Conservation (phyloP, 2,329 filamentous ascomycete genomes). For the Grosmannia clavigera region DNA sequence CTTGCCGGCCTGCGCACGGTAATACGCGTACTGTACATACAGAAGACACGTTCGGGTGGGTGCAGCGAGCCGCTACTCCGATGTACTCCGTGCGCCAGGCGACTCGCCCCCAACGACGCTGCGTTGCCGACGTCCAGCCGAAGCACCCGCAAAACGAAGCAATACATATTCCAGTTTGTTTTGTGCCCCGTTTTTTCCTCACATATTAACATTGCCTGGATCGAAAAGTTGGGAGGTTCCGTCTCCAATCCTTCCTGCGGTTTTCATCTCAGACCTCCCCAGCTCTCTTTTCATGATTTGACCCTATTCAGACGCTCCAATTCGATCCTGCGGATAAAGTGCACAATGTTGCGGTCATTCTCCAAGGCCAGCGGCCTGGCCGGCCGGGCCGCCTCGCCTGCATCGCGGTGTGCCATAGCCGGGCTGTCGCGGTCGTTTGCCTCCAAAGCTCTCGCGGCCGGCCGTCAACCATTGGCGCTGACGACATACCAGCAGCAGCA, state of each 20-base stretch:
- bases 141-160: background rate
- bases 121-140: slow-evolving; percentile 2
- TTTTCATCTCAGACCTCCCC: background rate
- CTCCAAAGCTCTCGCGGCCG: slow-evolving; percentile 22
- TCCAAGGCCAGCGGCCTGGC: slow-evolving; percentile 10
- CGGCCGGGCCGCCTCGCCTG: slow-evolving; percentile 4
- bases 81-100: background rate
- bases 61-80: background rate
- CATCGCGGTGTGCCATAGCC: slow-evolving; percentile 3
- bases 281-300: background rate
- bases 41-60: too few relatives aligned
- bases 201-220: background rate
- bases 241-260: background rate
- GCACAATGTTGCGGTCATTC: slow-evolving; percentile 11
- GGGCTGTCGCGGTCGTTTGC: slow-evolving; percentile 3
- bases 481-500: slow-evolving; percentile 33
- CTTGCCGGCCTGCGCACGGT: too few relatives aligned
- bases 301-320: background rate
- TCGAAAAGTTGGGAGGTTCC: background rate
- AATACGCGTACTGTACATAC: too few relatives aligned
- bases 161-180: background rate
- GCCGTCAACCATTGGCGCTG: slow-evolving; percentile 37
- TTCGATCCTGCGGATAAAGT: background rate
- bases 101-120: background rate
- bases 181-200: background rate